These are phyloP conservation scores for Peronospora tabacina DNA, from an alignment of 352 stramenopile genomes.

Conservation along the genomic window DNA sequence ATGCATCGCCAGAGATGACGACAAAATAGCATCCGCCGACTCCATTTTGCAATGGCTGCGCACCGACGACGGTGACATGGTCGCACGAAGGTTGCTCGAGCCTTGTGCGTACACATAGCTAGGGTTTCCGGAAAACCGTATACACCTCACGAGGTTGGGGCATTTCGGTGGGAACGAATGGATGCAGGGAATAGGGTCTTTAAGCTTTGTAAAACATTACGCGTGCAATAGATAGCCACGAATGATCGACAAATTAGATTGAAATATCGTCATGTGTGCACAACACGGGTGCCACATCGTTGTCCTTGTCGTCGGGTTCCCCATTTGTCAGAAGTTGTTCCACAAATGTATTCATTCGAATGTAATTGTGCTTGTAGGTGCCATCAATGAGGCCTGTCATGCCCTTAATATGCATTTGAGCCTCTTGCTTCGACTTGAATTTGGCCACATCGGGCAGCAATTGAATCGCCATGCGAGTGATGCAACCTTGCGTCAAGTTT, in stretches of 20 bases:
- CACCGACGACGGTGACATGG: neutral
- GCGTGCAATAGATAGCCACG: too few species aligned
- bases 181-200: too few species aligned
- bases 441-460: conserved; percentile 20
- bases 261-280: neutral
- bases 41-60: conserved; percentile 2
- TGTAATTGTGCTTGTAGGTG: conserved; percentile 22
- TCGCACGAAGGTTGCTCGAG: neutral
- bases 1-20: conserved; percentile 17
- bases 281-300: neutral
- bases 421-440: conserved; percentile 16
- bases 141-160: too few species aligned
- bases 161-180: too few species aligned
- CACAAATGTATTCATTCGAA: conserved; percentile 15
- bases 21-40: conserved; percentile 1
- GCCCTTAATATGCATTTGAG: conserved; percentile 20
- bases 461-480: conserved; percentile 20
- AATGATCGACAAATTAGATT: neutral
- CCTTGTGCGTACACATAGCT: too few species aligned
- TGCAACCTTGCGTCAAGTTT: conserved; percentile 13
- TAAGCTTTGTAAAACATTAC: too few species aligned
- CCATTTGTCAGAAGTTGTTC: conserved; percentile 11
- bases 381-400: conserved; percentile 26
- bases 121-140: too few species aligned
- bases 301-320: neutral